These are phyloP conservation scores for Thelonectria olida DNA, from an alignment of 2,329 filamentous ascomycete species.

Conservation along the genomic window DNA sequence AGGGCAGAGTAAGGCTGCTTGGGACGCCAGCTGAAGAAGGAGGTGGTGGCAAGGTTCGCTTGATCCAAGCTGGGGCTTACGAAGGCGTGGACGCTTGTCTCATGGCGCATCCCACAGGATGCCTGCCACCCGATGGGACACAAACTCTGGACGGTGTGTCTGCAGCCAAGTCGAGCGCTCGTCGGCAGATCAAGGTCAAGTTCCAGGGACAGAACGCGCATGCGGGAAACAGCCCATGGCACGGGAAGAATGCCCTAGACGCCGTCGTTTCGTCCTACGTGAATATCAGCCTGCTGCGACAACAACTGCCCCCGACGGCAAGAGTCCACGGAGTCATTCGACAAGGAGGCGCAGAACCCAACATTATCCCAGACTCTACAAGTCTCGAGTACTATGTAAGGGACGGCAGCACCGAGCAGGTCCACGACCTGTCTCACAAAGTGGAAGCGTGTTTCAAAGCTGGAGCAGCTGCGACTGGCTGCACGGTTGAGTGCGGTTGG, in stretches of 20 bases:
- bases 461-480: constrained; percentile 55
- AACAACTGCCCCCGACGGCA: constrained; percentile 63
- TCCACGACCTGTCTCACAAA: constrained; percentile 40
- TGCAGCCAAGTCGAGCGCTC: constrained; percentile 56
- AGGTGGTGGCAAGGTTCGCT: constrained; percentile 59
- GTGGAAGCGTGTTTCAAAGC: constrained; percentile 54
- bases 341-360: constrained; percentile 61
- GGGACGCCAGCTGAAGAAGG: constrained; percentile 65
- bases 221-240: constrained; percentile 65
- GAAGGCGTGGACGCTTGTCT: constrained; percentile 44
- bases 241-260: constrained; percentile 68
- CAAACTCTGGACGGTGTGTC: constrained; percentile 44
- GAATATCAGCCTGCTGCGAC: constrained; percentile 60
- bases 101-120: constrained; percentile 40
- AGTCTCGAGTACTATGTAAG: constrained; percentile 46
- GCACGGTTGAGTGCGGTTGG: constrained; percentile 51
- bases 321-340: constrained; percentile 62
- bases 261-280: constrained; percentile 61
- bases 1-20: constrained; percentile 44
- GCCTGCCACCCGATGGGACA: neutral
- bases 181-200: constrained; percentile 60
- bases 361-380: constrained; percentile 64
- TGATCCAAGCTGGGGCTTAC: constrained; percentile 56
- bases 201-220: constrained; percentile 66
- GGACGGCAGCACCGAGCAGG: constrained; percentile 43